Evolutionary conservation across 129 eudicot species (phyloP), one percentile per base, ranked within the genome.

Genomic region (Oenanthe sinensis): DNA sequence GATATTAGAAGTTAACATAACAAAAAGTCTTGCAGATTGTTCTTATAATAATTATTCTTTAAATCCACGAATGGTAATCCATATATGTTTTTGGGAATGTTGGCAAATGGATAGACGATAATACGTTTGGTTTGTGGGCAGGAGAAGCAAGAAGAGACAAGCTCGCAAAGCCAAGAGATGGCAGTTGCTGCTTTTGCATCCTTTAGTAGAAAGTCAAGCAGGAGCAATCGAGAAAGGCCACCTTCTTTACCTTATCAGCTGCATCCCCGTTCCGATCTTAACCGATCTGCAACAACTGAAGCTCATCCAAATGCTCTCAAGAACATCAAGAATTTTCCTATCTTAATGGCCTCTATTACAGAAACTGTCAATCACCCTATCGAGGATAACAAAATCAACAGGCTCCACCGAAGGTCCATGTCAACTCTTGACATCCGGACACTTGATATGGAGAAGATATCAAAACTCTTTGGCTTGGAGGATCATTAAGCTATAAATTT

Each of bases 241-340:
- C 94, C 90, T 5, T 86, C 84, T 2, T 84, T 87, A 26, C 84
- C 86, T 3, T 79, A 91, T 55, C 90, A 83, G 14, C 36, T 33
- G 36, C 86, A 83, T 22, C 88, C 87, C 40, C 89, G 54, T 68
- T 72, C 93, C 40, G 76, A 81, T 60, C 90, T 48, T 22, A 82
- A 84, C 77, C 82, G 87, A 39, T 83, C 93, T 58, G 87, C 94
- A 80, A 86, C 81, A 86, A 91, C 97, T 1, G 94, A 91, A 75
- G 97, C 94, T 45, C 97, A 91, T 77, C 97, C 97, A 2, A 89
- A 91, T 77, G 97, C 97, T 36, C 87, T 91, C 69, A 91, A 86
- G 78, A 91, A 91, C 87, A 91, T 91, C 77, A 88, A 91, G 85
- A 91, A 91, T 67, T 91, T 87, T 79, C 97, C 97, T 8, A 87